A percentile compares a stretch with the other conserved stretches of the same genome.
Evolutionary conservation across 1,139 yeast genomes (phyloP).

Genomic region (Debaryomyces udenii): DNA sequence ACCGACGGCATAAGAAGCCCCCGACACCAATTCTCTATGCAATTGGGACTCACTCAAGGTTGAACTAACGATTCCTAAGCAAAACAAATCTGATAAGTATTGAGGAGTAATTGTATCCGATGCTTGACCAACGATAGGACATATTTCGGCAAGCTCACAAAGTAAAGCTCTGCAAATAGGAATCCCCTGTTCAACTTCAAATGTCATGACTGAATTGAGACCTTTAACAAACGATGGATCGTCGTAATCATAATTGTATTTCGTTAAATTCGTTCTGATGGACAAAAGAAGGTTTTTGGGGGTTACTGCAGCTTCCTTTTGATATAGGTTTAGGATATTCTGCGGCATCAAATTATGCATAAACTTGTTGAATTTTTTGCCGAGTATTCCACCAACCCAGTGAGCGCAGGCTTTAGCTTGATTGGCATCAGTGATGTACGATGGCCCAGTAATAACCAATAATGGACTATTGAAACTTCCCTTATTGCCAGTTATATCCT

Average conservation of each 20-base stretch:
- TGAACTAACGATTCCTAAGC: slow-evolving; percentile 41
- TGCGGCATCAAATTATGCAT: slow-evolving; percentile 16
- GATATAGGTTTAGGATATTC: slow-evolving; percentile 16
- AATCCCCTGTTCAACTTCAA: slow-evolving; percentile 42
- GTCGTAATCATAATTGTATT: slow-evolving; percentile 22
- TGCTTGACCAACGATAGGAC: slow-evolving; percentile 45
- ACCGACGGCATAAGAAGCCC: slow-evolving; percentile 49
- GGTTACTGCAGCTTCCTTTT: slow-evolving; percentile 11
- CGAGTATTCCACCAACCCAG: slow-evolving; percentile 37
- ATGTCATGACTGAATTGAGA: slow-evolving; percentile 28
- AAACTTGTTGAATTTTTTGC: slow-evolving; percentile 18
- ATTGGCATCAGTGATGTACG: slow-evolving; percentile 26
- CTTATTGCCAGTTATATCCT: slow-evolving; percentile 10
- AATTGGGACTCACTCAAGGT: slow-evolving; percentile 45
- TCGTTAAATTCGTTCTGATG: slow-evolving; percentile 38
- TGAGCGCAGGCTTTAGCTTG: slow-evolving; percentile 45
- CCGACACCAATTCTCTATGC: slow-evolving; percentile 50
- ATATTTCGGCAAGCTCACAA: slow-evolving; percentile 34
- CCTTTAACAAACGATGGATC: slow-evolving; percentile 10
- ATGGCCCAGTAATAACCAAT: slow-evolving; percentile 46
- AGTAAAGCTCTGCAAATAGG: slow-evolving; percentile 43
- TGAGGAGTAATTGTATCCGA: slow-evolving; percentile 51
- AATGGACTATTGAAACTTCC: slow-evolving; percentile 22
- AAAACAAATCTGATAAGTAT: slow-evolving; percentile 46
- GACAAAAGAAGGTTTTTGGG: slow-evolving; percentile 22